Evolutionary conservation across 306 rosid species (phyloP), one percentile per base, ranked within the genome.

Genomic region (apple (Malus domestica)): DNA sequence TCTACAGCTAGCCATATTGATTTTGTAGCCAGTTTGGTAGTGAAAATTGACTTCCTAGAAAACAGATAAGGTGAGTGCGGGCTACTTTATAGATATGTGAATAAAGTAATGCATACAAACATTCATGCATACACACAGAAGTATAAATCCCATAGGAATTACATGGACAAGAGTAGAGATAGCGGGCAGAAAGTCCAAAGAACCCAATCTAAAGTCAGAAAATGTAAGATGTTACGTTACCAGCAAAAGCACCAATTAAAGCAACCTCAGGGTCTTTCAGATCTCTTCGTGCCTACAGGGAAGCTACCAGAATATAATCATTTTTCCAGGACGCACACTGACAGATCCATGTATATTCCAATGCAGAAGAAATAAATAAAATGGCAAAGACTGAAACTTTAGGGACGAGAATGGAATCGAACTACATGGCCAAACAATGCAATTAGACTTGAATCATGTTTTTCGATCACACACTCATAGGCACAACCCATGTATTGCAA

Each of bases 181-280:
- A 4, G 46, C 46, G 10, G 29, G 29, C 11, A 30, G 29, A 29
- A 73, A n/a, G 40, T 30, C 11, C 18, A 22, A 57, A 27, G 64
- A 20, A 35, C 51, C 14, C 42, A 10, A 70, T 58, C 15, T 18
- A 76, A 76, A 70, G n/a, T 29, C 38, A 42, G 15, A 6, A 76
- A 30, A 42, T 64, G 11, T 64, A 27, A 30, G 77, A 22, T 65
- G 64, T 72, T 79, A 94, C 22, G 9, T 72, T 72, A 72, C 98
- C 98, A 72, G 98, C 89, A 85, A 91, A 91, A 84, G 98, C 97
- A 75, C 98, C 97, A 67, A 94, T 85, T 63, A 94, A 40, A 40
- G 98, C 98, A 85, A 90, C 90, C 81, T 94, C 98, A 8, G 98
- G 95, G 81, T 87, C 96, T 44, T 87, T 90, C 79, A 91, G 81